A percentile compares a stretch with the other conserved stretches of the same genome.
Conservation (phyloP, 257 asterid species). For the Ocimum tenuiflorum region DNA sequence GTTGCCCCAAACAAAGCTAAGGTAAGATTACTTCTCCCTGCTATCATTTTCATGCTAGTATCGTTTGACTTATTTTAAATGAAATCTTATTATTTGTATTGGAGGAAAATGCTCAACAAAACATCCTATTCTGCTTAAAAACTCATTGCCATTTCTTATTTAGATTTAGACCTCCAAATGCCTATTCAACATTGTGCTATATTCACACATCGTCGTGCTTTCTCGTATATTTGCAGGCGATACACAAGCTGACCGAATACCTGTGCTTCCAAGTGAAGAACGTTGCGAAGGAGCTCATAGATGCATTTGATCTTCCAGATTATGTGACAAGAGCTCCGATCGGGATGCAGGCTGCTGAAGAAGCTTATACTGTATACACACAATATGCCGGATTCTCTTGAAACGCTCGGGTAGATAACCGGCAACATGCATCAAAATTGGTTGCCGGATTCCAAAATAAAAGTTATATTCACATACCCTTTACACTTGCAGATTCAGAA, state of each 20-base stretch:
- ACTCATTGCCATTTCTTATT: not conserved
- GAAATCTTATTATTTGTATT: not conserved
- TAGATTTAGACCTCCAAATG: no score
- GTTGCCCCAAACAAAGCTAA: conserved; percentile 98
- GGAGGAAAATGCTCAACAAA: not conserved
- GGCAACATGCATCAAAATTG: no score
- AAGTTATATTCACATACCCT: no score
- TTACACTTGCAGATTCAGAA: no score
- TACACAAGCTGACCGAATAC: conserved; percentile 83
- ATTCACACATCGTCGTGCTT: not conserved
- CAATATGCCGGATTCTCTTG: conserved; percentile 59
- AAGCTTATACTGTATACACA: conserved; percentile 73
- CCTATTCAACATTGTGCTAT: not conserved
- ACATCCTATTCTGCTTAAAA: no score
- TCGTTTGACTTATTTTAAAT: not conserved
- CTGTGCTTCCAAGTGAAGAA: conserved; percentile 83
- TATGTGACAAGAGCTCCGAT: conserved; percentile 85
- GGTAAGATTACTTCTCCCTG: conserved; percentile 37
- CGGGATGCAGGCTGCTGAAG: conserved; percentile 66
- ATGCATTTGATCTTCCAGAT: conserved; percentile 94
- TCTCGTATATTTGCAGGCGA: conserved; percentile 51
- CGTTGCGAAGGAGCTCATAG: conserved; percentile 73
- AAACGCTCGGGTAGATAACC: no score
- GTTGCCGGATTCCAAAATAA: no score
- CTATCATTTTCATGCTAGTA: not conserved